These are phyloP conservation scores for Guillardia theta DNA, from an alignment of 78 protist genomes.

Conservation along the genomic window DNA sequence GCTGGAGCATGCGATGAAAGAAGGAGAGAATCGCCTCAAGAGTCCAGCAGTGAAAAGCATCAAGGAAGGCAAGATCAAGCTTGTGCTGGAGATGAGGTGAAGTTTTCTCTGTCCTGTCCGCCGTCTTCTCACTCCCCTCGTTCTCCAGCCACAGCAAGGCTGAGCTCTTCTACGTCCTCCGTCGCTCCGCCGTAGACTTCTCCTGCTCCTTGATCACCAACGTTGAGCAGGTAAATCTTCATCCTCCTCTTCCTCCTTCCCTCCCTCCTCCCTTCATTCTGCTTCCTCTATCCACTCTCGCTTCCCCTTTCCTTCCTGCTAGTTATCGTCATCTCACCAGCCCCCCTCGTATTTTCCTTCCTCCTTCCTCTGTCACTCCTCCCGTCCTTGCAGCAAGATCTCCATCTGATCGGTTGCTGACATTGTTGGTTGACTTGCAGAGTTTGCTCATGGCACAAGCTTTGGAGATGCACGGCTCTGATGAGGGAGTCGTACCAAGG, in stretches of 20 bases:
- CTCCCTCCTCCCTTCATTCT: neutral
- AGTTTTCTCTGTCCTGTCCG: too few relatives aligned
- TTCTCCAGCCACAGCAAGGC: slow-evolving; percentile 70
- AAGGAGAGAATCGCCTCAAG: neutral
- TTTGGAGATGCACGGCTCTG: neutral
- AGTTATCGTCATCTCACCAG: too few relatives aligned
- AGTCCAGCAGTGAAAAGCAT: neutral
- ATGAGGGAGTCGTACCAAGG: neutral
- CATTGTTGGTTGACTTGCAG: neutral
- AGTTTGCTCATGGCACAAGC: neutral
- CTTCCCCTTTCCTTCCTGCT: neutral
- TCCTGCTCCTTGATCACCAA: slow-evolving; percentile 67
- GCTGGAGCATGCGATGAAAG: neutral
- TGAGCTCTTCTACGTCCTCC: slow-evolving; percentile 77
- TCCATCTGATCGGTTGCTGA: neutral
- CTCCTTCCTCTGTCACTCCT: neutral
- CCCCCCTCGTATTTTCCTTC: neutral
- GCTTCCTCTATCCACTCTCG: neutral
- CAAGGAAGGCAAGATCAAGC: slow-evolving; percentile 56
- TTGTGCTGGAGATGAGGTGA: slow-evolving; percentile 74
- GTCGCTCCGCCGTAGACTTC: slow-evolving; percentile 87
- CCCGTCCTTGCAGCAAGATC: neutral
- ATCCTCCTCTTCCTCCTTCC: neutral
- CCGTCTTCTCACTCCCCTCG: slow-evolving; percentile 67
- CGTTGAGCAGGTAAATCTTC: slow-evolving; percentile 60